Percentiles rank a stretch among this genome's conserved stretches.
Evolutionary conservation across 495 filamentous ascomycete species (phyloP).

Genomic region (Neurospora intermedia): DNA sequence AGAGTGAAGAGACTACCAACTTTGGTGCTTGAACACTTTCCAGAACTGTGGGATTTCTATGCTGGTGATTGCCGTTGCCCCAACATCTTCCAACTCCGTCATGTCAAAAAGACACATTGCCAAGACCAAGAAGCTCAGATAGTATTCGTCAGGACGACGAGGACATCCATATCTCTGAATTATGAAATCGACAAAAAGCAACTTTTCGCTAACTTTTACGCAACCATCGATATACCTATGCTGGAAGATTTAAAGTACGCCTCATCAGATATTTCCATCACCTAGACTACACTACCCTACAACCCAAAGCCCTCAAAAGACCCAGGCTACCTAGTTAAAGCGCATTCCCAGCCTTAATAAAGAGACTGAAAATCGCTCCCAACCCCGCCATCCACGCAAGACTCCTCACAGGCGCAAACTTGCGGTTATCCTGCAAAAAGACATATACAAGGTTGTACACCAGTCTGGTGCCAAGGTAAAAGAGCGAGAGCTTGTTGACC

Average conservation of each 20-base stretch:
- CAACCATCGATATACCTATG: neutral
- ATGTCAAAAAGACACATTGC: neutral
- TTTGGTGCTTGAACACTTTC: neutral
- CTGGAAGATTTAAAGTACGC: neutral
- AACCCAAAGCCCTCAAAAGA: neutral
- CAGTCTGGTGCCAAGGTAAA: conserved; percentile 31
- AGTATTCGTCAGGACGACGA: neutral
- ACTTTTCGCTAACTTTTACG: neutral
- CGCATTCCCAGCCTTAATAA: conserved; percentile 29
- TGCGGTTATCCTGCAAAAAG: neutral
- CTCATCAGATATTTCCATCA: neutral
- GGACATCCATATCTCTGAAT: neutral
- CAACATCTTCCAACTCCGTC: neutral
- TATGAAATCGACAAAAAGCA: neutral
- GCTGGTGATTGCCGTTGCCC: neutral
- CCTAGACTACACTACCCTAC: neutral
- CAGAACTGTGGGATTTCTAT: neutral
- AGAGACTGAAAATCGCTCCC: conserved; percentile 24
- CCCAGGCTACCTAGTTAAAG: neutral
- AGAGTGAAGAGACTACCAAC: neutral
- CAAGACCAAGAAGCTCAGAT: neutral
- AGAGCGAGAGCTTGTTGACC: conserved; percentile 31
- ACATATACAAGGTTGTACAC: conserved; percentile 27
- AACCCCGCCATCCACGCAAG: conserved; percentile 29
- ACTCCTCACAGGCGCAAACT: conserved; percentile 23